Percentiles rank a stretch among this genome's conserved stretches.
These are phyloP conservation scores for Diaporthe australafricana DNA, from an alignment of 2,329 filamentous ascomycete species.

Conservation along the genomic window DNA sequence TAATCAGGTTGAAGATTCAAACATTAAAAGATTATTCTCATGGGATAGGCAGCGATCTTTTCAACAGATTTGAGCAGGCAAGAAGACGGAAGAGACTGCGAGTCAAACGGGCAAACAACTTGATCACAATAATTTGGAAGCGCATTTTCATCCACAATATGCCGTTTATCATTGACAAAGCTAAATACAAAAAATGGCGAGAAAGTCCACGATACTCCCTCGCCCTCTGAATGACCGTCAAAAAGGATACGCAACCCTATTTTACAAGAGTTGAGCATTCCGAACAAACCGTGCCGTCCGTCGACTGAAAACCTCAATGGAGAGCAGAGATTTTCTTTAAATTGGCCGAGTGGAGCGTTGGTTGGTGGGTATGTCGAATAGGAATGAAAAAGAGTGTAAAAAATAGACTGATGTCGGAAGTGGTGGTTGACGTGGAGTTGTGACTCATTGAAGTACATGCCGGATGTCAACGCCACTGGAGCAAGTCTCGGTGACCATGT, in stretches of 20 bases:
- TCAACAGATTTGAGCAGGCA: too few species aligned
- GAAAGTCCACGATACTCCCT: not conserved
- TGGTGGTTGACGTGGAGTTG: not conserved
- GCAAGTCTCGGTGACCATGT: not conserved
- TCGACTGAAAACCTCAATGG: not conserved
- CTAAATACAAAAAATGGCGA: not conserved
- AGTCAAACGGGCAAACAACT: not conserved
- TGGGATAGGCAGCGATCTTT: too few species aligned
- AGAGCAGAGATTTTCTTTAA: not conserved
- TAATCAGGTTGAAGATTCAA: too few species aligned
- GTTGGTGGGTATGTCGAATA: not conserved
- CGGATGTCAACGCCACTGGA: not conserved
- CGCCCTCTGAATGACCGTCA: not conserved
- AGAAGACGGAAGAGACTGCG: rapidly evolving
- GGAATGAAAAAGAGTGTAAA: not conserved
- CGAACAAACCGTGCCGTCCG: not conserved
- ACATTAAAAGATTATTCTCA: too few species aligned
- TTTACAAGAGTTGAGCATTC: not conserved
- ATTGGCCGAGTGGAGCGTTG: not conserved
- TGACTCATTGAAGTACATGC: not conserved
- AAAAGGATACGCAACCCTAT: not conserved
- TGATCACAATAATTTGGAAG: not conserved
- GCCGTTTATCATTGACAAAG: not conserved
- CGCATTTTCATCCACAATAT: constrained; percentile 1
- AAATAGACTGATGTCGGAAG: not conserved